Conservation (phyloP, 106 monocot species). For the Dioscorea zingiberensis region DNA sequence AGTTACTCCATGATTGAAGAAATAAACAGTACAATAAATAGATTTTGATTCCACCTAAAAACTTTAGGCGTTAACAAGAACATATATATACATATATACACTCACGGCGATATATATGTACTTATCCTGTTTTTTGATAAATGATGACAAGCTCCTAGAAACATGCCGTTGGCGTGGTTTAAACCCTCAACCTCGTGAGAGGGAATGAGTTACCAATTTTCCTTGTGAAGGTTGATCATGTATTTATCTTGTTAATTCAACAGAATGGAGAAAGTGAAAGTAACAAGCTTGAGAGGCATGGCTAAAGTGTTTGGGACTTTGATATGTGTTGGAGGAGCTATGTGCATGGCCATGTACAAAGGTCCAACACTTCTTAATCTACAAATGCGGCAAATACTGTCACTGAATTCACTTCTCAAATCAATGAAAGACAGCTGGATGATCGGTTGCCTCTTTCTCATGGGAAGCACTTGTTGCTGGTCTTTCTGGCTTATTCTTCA, state of each 20-base stretch:
- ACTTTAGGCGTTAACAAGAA: too few species aligned
- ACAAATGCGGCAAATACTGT: background rate
- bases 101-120: too few species aligned
- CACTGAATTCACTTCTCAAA: background rate
- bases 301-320: conserved; percentile 50
- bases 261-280: conserved; percentile 43
- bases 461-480: conserved; percentile 40
- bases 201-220: too few species aligned
- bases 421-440: conserved; percentile 9
- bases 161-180: too few species aligned
- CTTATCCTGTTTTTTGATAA: too few species aligned
- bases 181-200: too few species aligned
- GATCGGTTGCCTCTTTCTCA: conserved; percentile 17
- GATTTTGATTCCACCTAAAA: too few species aligned
- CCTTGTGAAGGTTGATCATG: background rate
- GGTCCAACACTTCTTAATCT: conserved; percentile 29
- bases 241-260: background rate
- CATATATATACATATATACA: too few species aligned
- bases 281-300: conserved; percentile 33
- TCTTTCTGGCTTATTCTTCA: conserved; percentile 25
- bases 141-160: too few species aligned
- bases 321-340: conserved; percentile 47
- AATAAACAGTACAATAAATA: too few species aligned
- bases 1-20: too few species aligned
- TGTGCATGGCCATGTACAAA: conserved; percentile 33